Base-by-base conservation (phyloP, 2,329 filamentous ascomycete genomes). In the Remersonia thermophila region DNA sequence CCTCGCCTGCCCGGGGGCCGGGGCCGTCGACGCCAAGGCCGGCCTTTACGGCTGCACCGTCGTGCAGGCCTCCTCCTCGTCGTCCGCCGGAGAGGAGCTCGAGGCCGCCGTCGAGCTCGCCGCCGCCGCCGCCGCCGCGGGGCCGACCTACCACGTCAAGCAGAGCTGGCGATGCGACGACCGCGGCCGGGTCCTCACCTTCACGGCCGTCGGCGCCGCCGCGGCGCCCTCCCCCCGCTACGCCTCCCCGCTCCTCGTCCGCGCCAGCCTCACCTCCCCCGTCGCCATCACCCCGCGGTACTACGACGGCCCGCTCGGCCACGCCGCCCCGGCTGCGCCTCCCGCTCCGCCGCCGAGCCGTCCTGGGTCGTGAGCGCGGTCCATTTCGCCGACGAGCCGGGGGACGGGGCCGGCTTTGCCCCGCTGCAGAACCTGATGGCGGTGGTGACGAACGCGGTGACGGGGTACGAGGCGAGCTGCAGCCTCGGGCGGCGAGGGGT, bases 381-480 rank as follows among this genome's bases (percentile, higher is more conserved):
- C 15, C 38, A 43, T 26, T 49, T 41, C 29, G 32, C 41, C 13
- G 42, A 50, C 36, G 39, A 46, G 31, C 43, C 45, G 1, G 47
- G 39, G 2, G 43, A 47, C 20, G 42, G 43, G 26, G 3, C 34
- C 27, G 7, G 18, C 14, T 18, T 26, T 13, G 20, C 30, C 2
- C 30, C 36, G 3, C 43, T 40, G n/a, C 39, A 42, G 14, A 45
- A 38, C 14, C 44, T 51, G 36, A 44, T 45, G 32, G 32, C 49
- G 3, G 33, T 46, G 17, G 35, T 51, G 3, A 40, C 35, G 33
- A 52, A 51, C 40, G 28, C 36, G 6, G 46, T 37, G 17, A 51
- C 33, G 12, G 49, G 43, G 13, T 47, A 51, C 36, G 37, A 45
- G 26, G 47, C 47, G 2, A 41, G 49, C 23, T 51, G 50, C 33